These are phyloP conservation scores for Trichocomaceae sp. DNA, from an alignment of 2,329 filamentous ascomycete genomes.

Conservation along the genomic window DNA sequence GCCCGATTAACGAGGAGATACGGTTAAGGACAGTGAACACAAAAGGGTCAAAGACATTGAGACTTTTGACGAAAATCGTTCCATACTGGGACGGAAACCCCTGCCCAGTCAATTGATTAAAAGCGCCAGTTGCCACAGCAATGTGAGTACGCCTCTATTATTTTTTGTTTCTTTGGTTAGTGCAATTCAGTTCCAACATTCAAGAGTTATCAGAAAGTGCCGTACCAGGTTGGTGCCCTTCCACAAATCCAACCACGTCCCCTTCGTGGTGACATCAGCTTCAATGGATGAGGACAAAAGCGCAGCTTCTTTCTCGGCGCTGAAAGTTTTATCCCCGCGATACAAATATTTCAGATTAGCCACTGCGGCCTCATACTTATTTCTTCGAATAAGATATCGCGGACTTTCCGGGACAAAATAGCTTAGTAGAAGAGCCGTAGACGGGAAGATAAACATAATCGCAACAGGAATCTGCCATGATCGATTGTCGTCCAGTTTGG, in stretches of 20 bases:
- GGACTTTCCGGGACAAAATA: neutral
- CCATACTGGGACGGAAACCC: neutral
- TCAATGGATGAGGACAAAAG: slow-evolving; percentile 11
- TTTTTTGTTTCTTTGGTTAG: too few species aligned
- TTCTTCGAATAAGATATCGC: neutral
- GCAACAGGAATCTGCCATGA: neutral
- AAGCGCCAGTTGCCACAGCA: slow-evolving; percentile 10
- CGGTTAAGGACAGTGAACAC: neutral
- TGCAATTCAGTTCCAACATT: too few species aligned
- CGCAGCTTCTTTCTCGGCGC: neutral
- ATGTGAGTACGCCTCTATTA: neutral
- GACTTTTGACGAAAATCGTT: neutral
- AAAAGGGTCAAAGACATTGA: neutral
- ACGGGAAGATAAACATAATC: neutral
- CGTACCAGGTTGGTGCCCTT: slow-evolving; percentile 11
- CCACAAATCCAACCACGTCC: slow-evolving; percentile 14
- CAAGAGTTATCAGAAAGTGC: too few species aligned
- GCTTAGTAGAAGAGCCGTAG: neutral
- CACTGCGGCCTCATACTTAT: neutral
- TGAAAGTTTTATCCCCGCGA: neutral
- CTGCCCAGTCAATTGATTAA: slow-evolving; percentile 9
- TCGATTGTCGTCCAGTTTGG: neutral
- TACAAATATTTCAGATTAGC: neutral
- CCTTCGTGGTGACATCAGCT: slow-evolving; percentile 13
- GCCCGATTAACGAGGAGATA: neutral